Evolutionary conservation across 331 rosid species (phyloP).

Genomic region (Malus hybrid): DNA sequence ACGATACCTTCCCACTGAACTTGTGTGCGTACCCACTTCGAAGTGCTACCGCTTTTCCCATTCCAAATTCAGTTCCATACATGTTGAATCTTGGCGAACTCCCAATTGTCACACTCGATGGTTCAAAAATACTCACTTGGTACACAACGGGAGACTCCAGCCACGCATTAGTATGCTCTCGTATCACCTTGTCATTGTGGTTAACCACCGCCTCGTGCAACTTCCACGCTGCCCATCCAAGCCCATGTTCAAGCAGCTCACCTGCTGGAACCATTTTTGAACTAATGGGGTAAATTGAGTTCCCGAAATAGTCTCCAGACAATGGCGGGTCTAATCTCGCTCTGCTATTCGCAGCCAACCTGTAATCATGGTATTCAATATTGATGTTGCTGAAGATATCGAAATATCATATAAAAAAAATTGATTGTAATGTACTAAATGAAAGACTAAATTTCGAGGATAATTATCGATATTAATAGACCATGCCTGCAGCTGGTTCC

Average conservation of each 20-base stretch:
- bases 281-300: not conserved
- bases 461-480: not conserved
- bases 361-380: no score
- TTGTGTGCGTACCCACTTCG: slow-evolving; percentile 60
- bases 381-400: no score
- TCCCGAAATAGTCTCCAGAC: slow-evolving; percentile 48
- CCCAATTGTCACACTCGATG: slow-evolving; percentile 32
- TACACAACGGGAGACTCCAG: slow-evolving; percentile 11
- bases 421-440: no score
- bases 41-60: slow-evolving; percentile 56
- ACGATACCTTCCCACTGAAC: slow-evolving; percentile 39
- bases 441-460: no score
- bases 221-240: slow-evolving; percentile 76
- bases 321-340: slow-evolving; percentile 35
- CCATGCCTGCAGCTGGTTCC: slow-evolving; percentile 17
- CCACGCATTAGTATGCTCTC: slow-evolving; percentile 28
- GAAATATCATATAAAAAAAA: no score
- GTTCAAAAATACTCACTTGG: not conserved
- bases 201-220: slow-evolving; percentile 32
- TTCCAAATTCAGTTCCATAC: slow-evolving; percentile 67
- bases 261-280: slow-evolving; percentile 25
- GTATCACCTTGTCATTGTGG: slow-evolving; percentile 2
- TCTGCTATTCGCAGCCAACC: slow-evolving; percentile 31
- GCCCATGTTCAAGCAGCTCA: slow-evolving; percentile 43
- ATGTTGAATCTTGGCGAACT: slow-evolving; percentile 64